Evolutionary conservation across 2,329 filamentous ascomycete genomes (phyloP).

Genomic region (Bipolaris zeicola): DNA sequence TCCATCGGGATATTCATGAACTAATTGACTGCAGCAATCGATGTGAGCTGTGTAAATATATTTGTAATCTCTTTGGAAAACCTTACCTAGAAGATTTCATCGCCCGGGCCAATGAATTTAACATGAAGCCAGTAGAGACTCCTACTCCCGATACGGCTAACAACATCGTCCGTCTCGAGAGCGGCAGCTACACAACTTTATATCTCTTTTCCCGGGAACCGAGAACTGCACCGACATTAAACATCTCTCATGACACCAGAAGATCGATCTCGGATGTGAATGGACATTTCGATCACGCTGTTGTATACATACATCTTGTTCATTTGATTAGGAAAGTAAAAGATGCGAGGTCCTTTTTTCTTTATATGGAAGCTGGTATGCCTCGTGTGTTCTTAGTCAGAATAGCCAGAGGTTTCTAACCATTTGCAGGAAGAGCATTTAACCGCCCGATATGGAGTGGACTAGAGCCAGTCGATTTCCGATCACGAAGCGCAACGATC

Average conservation of each 20-base stretch:
- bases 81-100: background rate
- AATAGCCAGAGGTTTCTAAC: background rate
- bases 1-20: background rate
- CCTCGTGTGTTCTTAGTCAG: background rate
- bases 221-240: background rate
- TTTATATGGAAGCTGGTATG: background rate
- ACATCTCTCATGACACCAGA: no score
- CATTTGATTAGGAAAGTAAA: no score
- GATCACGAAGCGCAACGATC: background rate
- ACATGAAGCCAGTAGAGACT: background rate
- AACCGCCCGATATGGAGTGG: background rate
- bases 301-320: no score
- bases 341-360: no score
- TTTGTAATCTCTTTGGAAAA: slow-evolving; percentile 2
- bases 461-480: background rate
- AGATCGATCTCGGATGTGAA: no score
- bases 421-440: background rate
- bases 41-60: slow-evolving; percentile 4
- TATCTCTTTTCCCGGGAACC: background rate
- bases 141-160: background rate
- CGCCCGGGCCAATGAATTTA: background rate
- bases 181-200: background rate
- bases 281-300: background rate
- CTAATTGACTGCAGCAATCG: background rate
- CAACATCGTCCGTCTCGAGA: background rate